Evolutionary conservation across 2,329 filamentous ascomycete species (phyloP).

Genomic region (Colletotrichum lupini): DNA sequence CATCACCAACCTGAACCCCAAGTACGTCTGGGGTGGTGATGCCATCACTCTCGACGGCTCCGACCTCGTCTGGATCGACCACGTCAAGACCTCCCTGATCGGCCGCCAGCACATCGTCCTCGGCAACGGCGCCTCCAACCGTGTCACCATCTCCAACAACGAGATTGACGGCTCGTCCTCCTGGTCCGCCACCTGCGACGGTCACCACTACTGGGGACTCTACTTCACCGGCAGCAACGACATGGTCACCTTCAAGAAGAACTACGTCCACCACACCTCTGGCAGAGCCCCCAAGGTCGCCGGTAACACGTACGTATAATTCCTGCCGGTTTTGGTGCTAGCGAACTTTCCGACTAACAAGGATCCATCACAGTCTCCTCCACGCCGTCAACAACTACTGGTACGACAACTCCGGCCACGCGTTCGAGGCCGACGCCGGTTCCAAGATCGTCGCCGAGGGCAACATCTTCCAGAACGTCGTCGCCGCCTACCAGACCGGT

Average conservation of each 20-base stretch:
- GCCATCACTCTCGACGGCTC: conserved; percentile 63
- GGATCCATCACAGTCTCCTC: conserved; percentile 45
- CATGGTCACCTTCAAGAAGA: conserved; percentile 66
- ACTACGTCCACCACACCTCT: conserved; percentile 69
- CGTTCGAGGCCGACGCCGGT: conserved; percentile 63
- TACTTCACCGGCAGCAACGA: conserved; percentile 68
- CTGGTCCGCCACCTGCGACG: conserved; percentile 68
- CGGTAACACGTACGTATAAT: conserved; percentile 55
- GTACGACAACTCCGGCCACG: conserved; percentile 53
- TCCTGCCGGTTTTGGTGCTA: background rate
- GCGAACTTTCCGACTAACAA: background rate
- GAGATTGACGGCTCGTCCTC: conserved; percentile 65
- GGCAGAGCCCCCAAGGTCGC: conserved; percentile 68
- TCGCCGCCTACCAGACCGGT: conserved; percentile 50
- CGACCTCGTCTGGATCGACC: conserved; percentile 63
- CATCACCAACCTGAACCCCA: conserved; percentile 65
- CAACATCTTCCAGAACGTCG: conserved; percentile 67
- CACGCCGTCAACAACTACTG: conserved; percentile 74
- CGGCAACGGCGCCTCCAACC: conserved; percentile 62
- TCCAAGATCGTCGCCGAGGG: conserved; percentile 62
- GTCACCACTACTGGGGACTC: conserved; percentile 69
- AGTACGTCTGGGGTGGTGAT: conserved; percentile 71
- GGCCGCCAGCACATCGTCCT: conserved; percentile 71
- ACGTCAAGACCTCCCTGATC: conserved; percentile 66
- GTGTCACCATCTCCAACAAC: conserved; percentile 70